These are phyloP conservation scores for Solanum chilense DNA, from an alignment of 257 asterid genomes.

Conservation along the genomic window DNA sequence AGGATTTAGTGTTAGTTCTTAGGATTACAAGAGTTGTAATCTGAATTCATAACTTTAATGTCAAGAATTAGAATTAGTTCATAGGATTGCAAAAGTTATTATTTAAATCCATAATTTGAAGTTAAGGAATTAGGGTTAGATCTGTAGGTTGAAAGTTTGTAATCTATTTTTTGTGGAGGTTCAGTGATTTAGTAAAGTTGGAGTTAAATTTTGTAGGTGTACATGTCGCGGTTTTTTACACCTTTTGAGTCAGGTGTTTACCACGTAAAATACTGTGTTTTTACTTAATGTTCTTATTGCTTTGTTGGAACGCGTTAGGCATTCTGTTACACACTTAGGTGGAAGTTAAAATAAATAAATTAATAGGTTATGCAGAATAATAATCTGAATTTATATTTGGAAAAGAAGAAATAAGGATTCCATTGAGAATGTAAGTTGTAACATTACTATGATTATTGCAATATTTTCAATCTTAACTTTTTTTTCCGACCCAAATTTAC, in stretches of 20 bases:
- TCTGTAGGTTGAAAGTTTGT: neutral
- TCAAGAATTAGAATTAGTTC: neutral
- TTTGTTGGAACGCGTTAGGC: neutral
- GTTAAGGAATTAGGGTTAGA: neutral
- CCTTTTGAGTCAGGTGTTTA: neutral
- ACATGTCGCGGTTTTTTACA: too few relatives aligned
- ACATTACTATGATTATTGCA: neutral
- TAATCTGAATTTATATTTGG: neutral
- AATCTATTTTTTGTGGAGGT: neutral
- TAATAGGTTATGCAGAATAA: neutral
- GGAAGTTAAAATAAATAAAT: neutral
- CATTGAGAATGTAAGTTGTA: neutral
- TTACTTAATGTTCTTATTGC: neutral
- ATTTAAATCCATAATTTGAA: neutral
- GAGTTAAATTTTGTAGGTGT: neutral
- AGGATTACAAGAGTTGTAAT: neutral
- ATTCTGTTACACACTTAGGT: neutral
- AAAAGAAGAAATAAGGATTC: neutral
- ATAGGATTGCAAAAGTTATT: neutral
- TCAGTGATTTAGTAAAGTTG: neutral
- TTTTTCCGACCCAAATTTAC: too few relatives aligned
- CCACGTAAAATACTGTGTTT: neutral
- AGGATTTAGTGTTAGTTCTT: neutral
- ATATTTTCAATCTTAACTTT: neutral
- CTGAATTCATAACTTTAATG: neutral